Evolutionary conservation across 192 early-diverging fungal genomes (phyloP), one percentile per base, ranked within the genome.

Genomic region (Coemansia sp.): DNA sequence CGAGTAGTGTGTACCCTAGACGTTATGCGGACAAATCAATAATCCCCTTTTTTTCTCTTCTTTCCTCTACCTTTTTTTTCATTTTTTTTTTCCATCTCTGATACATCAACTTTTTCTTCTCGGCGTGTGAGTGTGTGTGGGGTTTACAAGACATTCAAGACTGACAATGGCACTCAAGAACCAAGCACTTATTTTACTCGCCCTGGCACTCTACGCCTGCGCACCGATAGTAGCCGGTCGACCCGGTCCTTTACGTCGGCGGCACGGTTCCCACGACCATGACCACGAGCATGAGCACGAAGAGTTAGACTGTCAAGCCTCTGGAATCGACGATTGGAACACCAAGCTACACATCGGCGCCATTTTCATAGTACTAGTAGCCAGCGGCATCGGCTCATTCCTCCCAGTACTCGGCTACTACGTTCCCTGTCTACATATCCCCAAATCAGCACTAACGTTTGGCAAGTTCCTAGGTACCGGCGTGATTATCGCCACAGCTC

Each of bases 401-500:
- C 80, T 85, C 32, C 89, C 89, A 2, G 72, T 90, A 8, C 62
- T 88, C 11, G 78, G 80, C 17, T 74, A 58, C 39, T 78, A 70
- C 46, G 68, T 80, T 26, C 77, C 72, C 1, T 26, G n/a, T 13
- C 70, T 77, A 44, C 73, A 47, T 53, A 66, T 86, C 16, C 75
- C 87, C 19, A 68, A 72, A 17, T 67, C 53, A 0, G 70, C 73
- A 9, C 73, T 90, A 42, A 85, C 84, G 2, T 68, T 83, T 26
- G 84, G 83, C 37, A 86, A 86, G 68, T 86, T 84, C 43, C 85
- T 90, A n/a, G 88, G 88, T 28, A 86, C 87, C 4, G 92, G 92
- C 26, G 87, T 93, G 5, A 91, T 93, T 55, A 70, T 92, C n/a
- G 80, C 92, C 0, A 93, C 92, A 9, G 89, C 87, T 10, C 86